These are phyloP conservation scores for Saccharum officinarum DNA, from an alignment of 176 grass and related monocot species.

Conservation along the genomic window DNA sequence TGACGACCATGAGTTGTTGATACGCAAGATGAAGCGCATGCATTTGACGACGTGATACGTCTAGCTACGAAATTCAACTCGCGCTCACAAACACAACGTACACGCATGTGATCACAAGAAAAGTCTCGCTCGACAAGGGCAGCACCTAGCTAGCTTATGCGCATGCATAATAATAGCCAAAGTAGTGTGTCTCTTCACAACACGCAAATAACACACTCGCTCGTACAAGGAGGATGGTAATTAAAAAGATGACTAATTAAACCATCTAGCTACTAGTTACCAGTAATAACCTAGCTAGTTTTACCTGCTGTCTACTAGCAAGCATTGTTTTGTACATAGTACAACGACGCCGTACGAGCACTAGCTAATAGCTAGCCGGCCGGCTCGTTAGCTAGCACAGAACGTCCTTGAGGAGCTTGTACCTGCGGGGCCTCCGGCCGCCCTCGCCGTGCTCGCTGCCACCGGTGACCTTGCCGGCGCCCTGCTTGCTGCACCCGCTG, in stretches of 20 bases:
- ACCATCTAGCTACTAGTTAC: not conserved
- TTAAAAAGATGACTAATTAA: not conserved
- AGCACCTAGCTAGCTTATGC: not conserved
- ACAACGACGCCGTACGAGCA: not conserved
- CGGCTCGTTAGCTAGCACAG: slow-evolving; percentile 38
- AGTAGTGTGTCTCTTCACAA: not conserved
- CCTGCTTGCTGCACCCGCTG: slow-evolving; percentile 12
- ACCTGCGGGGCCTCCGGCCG: slow-evolving; percentile 68
- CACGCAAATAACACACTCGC: not conserved
- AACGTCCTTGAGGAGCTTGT: slow-evolving; percentile 99
- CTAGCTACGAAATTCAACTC: not conserved
- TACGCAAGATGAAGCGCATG: not conserved
- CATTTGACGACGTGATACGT: not conserved
- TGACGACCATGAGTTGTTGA: not conserved
- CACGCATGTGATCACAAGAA: not conserved
- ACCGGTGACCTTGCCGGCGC: slow-evolving; percentile 22
- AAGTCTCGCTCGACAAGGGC: not conserved
- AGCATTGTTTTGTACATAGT: not conserved
- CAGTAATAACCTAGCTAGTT: not conserved
- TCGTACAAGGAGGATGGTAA: not conserved
- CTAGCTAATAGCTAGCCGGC: not conserved
- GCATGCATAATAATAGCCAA: not conserved
- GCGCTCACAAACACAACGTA: not conserved
- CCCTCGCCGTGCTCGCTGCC: slow-evolving; percentile 38
- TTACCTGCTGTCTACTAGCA: not conserved